These are phyloP conservation scores for Eucommia ulmoides DNA, from an alignment of 257 asterid species.

Conservation along the genomic window DNA sequence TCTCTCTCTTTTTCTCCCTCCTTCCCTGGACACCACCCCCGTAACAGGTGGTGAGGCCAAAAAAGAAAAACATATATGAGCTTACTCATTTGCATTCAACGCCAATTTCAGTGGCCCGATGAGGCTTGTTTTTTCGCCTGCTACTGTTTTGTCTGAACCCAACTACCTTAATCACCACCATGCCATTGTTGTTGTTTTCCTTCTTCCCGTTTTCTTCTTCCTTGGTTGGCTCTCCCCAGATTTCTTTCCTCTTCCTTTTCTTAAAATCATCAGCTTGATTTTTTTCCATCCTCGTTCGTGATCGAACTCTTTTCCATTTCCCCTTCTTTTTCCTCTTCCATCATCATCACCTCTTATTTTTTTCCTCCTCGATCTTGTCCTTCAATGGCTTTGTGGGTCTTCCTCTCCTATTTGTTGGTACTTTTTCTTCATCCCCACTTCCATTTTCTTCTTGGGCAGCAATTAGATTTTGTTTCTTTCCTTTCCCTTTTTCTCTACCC, in stretches of 20 bases:
- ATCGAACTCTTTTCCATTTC: conserved; percentile 26
- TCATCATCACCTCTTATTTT: conserved; percentile 35
- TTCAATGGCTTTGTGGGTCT: conserved; percentile 53
- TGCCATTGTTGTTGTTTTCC: too few relatives aligned
- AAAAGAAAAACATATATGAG: not conserved
- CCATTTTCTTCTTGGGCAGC: conserved; percentile 34
- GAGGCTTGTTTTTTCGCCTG: conserved; percentile 82
- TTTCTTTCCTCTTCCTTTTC: conserved; percentile 57
- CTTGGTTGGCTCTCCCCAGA: conserved; percentile 31
- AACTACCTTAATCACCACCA: conserved; percentile 28
- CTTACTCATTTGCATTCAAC: conserved; percentile 57
- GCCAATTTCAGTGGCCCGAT: conserved; percentile 88
- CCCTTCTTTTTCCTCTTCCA: conserved; percentile 32
- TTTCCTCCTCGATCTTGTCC: conserved; percentile 40
- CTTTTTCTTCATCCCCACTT: conserved; percentile 69
- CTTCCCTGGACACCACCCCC: too few relatives aligned
- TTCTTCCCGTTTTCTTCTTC: too few relatives aligned
- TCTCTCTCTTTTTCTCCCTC: too few relatives aligned
- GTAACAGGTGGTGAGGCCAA: not conserved
- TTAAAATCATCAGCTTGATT: conserved; percentile 19
- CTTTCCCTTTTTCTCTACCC: conserved; percentile 84
- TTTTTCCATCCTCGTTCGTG: conserved; percentile 28
- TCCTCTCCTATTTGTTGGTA: conserved; percentile 55
- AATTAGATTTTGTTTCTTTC: conserved; percentile 49
- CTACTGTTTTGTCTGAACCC: conserved; percentile 64